phyloP scores from a whole-genome alignment of 176 grass and related monocot species.

The Chrysopogon serrulatus region DNA sequence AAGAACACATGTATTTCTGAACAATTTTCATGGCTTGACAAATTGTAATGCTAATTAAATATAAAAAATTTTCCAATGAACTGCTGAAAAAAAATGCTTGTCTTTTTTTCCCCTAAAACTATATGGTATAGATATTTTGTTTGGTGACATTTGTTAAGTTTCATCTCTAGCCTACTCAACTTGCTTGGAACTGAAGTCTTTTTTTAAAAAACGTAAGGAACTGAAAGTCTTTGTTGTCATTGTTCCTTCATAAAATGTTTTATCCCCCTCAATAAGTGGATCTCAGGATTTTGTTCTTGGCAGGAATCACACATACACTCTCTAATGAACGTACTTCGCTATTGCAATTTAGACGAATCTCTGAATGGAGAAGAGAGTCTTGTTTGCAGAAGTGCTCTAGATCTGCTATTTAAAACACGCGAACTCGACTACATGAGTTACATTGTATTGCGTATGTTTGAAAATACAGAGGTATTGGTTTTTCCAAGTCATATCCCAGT shows the following conservation, averaged over 20 bases:
- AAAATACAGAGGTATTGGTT: slow-evolving; percentile 83
- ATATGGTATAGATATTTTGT: neutral
- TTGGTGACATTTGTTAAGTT: neutral
- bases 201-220: too few relatives aligned
- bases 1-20: neutral
- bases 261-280: slow-evolving; percentile 14
- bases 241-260: slow-evolving; percentile 4
- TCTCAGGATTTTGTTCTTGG: slow-evolving; percentile 23
- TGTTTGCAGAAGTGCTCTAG: slow-evolving; percentile 63
- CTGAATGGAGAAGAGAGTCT: slow-evolving; percentile 82
- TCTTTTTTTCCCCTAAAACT: neutral
- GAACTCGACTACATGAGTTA: slow-evolving; percentile 99
- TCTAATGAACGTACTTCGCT: slow-evolving; percentile 88
- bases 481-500: neutral
- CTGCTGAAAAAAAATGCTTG: neutral
- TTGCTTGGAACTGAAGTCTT: neutral
- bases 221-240: neutral
- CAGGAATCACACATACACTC: slow-evolving; percentile 99
- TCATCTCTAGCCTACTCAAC: neutral
- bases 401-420: slow-evolving; percentile 59
- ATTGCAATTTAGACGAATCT: slow-evolving; percentile 81
- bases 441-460: slow-evolving; percentile 93
- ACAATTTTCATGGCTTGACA: neutral
- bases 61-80: neutral
- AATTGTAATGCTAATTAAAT: neutral